phyloP scores from a whole-genome alignment of 306 rosid genomes.

The Macrotyloma uniflorum region DNA sequence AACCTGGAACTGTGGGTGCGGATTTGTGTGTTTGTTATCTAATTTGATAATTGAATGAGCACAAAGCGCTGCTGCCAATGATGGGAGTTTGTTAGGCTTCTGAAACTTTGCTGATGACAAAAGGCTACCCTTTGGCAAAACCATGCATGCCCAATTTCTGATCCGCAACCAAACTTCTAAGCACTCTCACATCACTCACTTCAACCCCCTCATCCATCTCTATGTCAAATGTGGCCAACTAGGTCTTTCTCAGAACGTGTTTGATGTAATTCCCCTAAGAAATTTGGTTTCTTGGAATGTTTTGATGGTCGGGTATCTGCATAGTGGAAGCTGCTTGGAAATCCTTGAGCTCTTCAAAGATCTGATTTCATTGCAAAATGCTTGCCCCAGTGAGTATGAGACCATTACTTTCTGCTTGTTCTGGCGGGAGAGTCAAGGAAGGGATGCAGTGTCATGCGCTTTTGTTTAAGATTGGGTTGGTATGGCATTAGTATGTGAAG shows the following conservation, averaged over 20 bases:
- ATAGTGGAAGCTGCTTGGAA: slow-evolving; percentile 46
- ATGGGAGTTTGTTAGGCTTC: slow-evolving; percentile 36
- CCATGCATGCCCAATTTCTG: slow-evolving; percentile 57
- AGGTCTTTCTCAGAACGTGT: too few relatives aligned
- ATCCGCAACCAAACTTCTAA: slow-evolving; percentile 36
- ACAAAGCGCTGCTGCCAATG: background rate
- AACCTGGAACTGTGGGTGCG: background rate
- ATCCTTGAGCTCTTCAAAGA: slow-evolving; percentile 51
- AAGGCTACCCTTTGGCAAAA: slow-evolving; percentile 50
- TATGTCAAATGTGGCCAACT: too few relatives aligned
- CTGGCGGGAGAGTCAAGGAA: slow-evolving; percentile 57
- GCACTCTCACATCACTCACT: too few relatives aligned
- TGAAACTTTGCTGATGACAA: slow-evolving; percentile 52
- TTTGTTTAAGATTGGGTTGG: slow-evolving; percentile 57
- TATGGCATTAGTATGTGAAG: slow-evolving; percentile 54
- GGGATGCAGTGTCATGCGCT: slow-evolving; percentile 69
- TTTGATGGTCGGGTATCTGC: slow-evolving; percentile 67
- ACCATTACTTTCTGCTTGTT: slow-evolving; percentile 58
- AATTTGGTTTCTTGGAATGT: slow-evolving; percentile 64
- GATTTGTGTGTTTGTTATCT: background rate
- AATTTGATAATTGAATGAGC: background rate
- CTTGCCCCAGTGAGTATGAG: slow-evolving; percentile 52
- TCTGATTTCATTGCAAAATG: slow-evolving; percentile 39
- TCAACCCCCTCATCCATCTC: too few relatives aligned
- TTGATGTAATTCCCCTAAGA: too few relatives aligned